Base-by-base conservation (phyloP, 1,284 basidiomycete genomes). In the Erythrobasidium hasegawianum region DNA sequence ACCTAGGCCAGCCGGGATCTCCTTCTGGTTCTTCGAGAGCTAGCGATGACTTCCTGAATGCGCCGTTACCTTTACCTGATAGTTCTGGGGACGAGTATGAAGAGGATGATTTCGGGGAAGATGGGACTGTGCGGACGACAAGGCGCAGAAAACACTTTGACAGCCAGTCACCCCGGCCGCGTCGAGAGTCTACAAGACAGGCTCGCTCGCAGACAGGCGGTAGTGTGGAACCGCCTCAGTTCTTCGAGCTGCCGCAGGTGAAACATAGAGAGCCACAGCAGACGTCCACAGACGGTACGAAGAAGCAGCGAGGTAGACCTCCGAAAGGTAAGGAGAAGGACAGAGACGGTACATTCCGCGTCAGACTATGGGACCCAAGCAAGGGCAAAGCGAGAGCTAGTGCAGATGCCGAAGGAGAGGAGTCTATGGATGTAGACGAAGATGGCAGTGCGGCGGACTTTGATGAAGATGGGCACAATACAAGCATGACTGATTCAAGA, bases 41-140 rank as follows among this genome's bases (percentile, higher is more conserved):
- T 9, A 52, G 54, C 24, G 62, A 65, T 10, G 55, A 65, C 18
- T 65, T 57, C 27, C 29, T 65, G 55, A 65, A 65, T 52, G 62
- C 55, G 1, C 62, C 62, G 24, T 24, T 65, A 9, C 50, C 53
- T 18, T 38, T 58, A 24, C 55, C 56, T 18, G 62, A 65, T 20
- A 57, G 55, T 47, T 65, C 62, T 10, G 62, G 62, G 13, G 62
- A 65, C 24, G 62, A 65, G 38, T 65, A 65, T 29, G 22, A 20
- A 39, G 62, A 55, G 1, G 43, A 18, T 18, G 16, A 47, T 16
- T n/a, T 47, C 16, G n/a, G 7, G 22, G 20, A 26, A 53, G 22
- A 26, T 29, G 50, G 50, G 8, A 47, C 7, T 24, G 50, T n/a
- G 26, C 50, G 50, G 8, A 26, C 18, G 7, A 24, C 9, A 5